Percentiles rank a stretch among this genome's conserved stretches.
These are phyloP conservation scores for Verbascum thapsus DNA, from an alignment of 257 asterid genomes.

Conservation along the genomic window DNA sequence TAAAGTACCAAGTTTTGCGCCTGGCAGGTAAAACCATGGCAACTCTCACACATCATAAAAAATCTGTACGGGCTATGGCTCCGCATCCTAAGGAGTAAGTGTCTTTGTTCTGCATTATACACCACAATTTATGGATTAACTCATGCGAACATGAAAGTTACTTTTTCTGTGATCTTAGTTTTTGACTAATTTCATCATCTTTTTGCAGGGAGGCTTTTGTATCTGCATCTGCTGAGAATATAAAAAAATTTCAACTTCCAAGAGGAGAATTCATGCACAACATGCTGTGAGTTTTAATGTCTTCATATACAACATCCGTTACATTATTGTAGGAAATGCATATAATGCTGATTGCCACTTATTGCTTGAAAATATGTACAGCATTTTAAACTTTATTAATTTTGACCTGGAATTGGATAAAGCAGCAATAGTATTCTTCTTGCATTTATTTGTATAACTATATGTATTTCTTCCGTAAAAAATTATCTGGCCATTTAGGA, in stretches of 20 bases:
- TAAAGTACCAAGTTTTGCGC: conserved; percentile 29
- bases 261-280: conserved; percentile 96
- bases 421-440: background rate
- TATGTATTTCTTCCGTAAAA: background rate
- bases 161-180: conserved; percentile 13
- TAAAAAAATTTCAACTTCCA: conserved; percentile 90
- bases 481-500: background rate
- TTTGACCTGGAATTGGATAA: background rate
- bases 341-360: background rate
- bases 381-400: background rate
- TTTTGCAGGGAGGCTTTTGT: conserved; percentile 83
- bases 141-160: conserved; percentile 12
- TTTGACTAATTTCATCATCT: conserved; percentile 24
- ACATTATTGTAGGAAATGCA: conserved; percentile 1
- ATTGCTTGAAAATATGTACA: background rate
- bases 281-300: conserved; percentile 82
- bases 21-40: conserved; percentile 80
- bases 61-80: conserved; percentile 90
- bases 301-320: conserved; percentile 13
- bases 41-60: conserved; percentile 87
- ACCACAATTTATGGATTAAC: background rate
- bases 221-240: conserved; percentile 98
- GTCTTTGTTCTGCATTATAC: background rate
- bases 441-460: no score
- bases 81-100: conserved; percentile 79